Percentiles rank a stretch among this genome's conserved stretches.
phyloP scores from a whole-genome alignment of 768 basidiomycete genomes.

The Rhizopogon rudus region DNA sequence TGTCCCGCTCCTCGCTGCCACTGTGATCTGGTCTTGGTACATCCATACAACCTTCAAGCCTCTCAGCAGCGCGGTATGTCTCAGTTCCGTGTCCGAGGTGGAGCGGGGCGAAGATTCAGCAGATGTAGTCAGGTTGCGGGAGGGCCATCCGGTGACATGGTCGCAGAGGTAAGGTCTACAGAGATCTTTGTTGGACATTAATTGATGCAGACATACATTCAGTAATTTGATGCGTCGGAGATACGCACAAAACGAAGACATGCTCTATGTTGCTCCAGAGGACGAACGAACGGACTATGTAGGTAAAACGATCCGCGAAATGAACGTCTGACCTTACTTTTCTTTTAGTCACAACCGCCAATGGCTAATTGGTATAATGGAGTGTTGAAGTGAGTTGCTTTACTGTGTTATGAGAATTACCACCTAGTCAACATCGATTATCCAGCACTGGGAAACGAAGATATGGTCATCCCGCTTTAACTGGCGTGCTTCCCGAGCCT shows the following conservation, averaged over 20 bases:
- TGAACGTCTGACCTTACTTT: neutral
- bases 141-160: slow-evolving; percentile 84
- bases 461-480: slow-evolving; percentile 93
- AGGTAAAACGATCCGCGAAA: slow-evolving; percentile 12
- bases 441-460: slow-evolving; percentile 86
- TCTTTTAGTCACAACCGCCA: slow-evolving; percentile 81
- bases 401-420: neutral
- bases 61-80: slow-evolving; percentile 75
- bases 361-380: slow-evolving; percentile 95
- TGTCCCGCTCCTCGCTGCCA: slow-evolving; percentile 70
- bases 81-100: slow-evolving; percentile 86
- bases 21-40: slow-evolving; percentile 78
- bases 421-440: slow-evolving; percentile 2
- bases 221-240: slow-evolving; percentile 82
- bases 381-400: slow-evolving; percentile 68
- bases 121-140: slow-evolving; percentile 67
- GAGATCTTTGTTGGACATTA: neutral
- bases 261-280: slow-evolving; percentile 91
- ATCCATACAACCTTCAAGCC: slow-evolving; percentile 63
- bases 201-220: slow-evolving; percentile 1
- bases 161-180: slow-evolving; percentile 66
- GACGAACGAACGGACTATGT: slow-evolving; percentile 91
- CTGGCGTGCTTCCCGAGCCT: slow-evolving; percentile 88
- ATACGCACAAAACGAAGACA: slow-evolving; percentile 93
- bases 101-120: slow-evolving; percentile 84